phyloP scores from a whole-genome alignment of 352 stramenopile genomes.

The Saprolegnia parasitica region DNA sequence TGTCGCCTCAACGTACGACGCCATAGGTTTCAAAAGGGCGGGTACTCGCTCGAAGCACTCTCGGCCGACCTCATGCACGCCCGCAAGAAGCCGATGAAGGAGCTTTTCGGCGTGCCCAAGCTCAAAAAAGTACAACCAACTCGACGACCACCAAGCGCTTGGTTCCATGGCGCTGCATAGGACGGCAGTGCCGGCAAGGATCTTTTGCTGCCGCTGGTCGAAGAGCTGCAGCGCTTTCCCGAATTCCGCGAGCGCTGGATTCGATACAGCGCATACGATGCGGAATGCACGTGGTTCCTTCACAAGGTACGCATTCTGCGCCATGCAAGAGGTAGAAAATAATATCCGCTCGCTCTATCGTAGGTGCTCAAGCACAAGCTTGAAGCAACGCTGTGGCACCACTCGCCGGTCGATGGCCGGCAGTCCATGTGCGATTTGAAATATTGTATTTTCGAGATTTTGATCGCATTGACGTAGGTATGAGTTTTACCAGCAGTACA shows the following conservation, averaged over 20 bases:
- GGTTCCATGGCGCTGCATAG: constrained; percentile 9
- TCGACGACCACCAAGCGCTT: not conserved
- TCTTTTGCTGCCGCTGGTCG: constrained; percentile 62
- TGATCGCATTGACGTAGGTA: not conserved
- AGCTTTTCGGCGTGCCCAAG: constrained; percentile 94
- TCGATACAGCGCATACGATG: constrained; percentile 95
- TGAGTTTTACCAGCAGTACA: constrained; percentile 97
- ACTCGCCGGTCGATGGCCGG: constrained; percentile 30
- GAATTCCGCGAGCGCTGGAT: constrained; percentile 92
- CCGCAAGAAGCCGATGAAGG: constrained; percentile 96
- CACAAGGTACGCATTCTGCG: constrained; percentile 41
- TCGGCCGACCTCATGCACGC: constrained; percentile 79
- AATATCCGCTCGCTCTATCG: not conserved
- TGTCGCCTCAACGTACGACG: not conserved
- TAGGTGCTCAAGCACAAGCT: constrained; percentile 85
- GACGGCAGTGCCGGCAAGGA: constrained; percentile 91
- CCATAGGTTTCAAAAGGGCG: constrained; percentile 62
- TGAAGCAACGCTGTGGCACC: constrained; percentile 84
- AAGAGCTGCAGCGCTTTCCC: constrained; percentile 79
- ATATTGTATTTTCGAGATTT: not conserved
- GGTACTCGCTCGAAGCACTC: constrained; percentile 95
- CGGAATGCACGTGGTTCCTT: constrained; percentile 95
- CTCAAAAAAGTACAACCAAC: constrained; percentile 71
- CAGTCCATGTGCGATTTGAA: not conserved
- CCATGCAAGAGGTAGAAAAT: not conserved